Base-by-base conservation (phyloP, 352 stramenopile species). In the Phytophthora multivora region DNA sequence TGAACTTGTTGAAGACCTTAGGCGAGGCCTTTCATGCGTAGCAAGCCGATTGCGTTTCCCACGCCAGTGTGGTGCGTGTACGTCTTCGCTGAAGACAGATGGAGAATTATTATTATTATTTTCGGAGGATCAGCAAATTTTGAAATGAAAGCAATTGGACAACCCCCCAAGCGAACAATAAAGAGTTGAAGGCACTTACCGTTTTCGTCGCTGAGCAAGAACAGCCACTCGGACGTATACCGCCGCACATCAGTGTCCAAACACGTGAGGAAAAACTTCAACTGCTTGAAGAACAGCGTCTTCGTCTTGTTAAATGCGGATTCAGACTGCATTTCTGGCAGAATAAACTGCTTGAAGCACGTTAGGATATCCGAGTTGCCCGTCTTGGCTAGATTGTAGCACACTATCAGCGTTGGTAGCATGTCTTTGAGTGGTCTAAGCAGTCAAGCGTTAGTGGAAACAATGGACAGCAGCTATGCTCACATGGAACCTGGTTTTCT, bases 231-330 rank as follows among this genome's bases (percentile, higher is more conserved):
- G 45, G 81, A 80, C 39, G 74, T 71, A 63, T 77, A 90, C 25
- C 85, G 79, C 48, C 82, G 79, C 58, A 92, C 70, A 21, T 89
- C 73, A 9, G 80, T 88, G 49, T 94, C 70, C 15, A 91, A 59
- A 36, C 83, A 85, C 23, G 85, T 94, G 18, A 94, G 65, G 50
- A 90, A 91, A 49, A 80, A 88, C 26, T 60, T 78, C 18, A 94
- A 63, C 39, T 91, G 77, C 18, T 82, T 79, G 59, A 86, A 85
- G 59, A 79, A 84, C 36, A 85, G 78, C 1, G 31, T 19, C 10
- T 63, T 71, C 12, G 43, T 59, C 25, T 23, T 23, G 26, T 64
- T 46, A 46, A 41, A 15, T 15, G 11, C 13, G 15, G 19, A 12
- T 21, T 61, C 55, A 0, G 23, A 8, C 30, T 48, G 13, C 15